Evolutionary conservation across 2,329 filamentous ascomycete genomes (phyloP).

Genomic region (Hortaea sp.): DNA sequence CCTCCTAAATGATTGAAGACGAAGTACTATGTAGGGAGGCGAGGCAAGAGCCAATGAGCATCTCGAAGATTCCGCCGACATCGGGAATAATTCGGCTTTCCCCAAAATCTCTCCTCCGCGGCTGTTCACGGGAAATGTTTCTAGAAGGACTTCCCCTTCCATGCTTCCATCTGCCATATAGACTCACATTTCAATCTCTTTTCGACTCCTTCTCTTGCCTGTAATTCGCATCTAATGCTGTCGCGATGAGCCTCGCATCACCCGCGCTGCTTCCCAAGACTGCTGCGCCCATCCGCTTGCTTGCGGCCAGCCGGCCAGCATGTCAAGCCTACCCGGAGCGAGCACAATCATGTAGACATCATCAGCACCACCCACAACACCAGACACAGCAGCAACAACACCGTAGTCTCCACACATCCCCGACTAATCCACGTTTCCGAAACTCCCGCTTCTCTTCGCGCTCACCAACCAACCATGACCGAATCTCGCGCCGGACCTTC

Average conservation of each 20-base stretch:
- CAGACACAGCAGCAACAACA: too few relatives aligned
- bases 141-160: neutral
- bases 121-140: neutral
- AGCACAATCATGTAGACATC: conserved; percentile 10
- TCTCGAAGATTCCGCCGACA: neutral
- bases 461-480: conserved; percentile 15
- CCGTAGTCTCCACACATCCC: neutral
- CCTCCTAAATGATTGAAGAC: too few relatives aligned
- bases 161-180: too few relatives aligned
- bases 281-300: conserved; percentile 23
- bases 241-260: conserved; percentile 27
- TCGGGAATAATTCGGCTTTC: neutral
- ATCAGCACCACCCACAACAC: conserved; percentile 3
- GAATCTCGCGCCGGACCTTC: conserved; percentile 32
- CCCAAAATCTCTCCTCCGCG: neutral
- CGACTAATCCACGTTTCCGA: neutral
- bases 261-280: conserved; percentile 25
- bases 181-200: too few relatives aligned
- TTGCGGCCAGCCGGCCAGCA: conserved; percentile 21
- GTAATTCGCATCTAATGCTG: neutral
- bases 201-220: too few relatives aligned
- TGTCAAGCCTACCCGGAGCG: conserved; percentile 15
- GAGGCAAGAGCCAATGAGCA: too few relatives aligned
- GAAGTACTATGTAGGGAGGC: too few relatives aligned
- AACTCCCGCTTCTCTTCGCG: conserved; percentile 2